These are phyloP conservation scores for Acanthamoeba triangularis DNA, from an alignment of 208 protist genomes.

Conservation along the genomic window DNA sequence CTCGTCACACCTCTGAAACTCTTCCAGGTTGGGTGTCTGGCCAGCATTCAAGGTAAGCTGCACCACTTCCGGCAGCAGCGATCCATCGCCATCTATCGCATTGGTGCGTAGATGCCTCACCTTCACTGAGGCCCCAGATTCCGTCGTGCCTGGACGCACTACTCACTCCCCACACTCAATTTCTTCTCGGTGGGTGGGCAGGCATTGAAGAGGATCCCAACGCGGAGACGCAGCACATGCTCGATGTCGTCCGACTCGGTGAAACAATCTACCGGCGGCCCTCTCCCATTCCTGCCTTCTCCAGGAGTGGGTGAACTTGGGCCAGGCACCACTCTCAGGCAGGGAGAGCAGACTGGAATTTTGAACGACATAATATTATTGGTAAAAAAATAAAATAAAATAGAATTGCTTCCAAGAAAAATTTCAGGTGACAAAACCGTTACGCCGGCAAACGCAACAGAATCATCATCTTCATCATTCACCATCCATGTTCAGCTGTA, in stretches of 20 bases:
- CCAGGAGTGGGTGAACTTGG: background rate
- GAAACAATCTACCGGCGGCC: constrained; percentile 13
- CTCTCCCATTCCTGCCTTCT: background rate
- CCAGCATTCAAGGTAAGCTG: constrained; percentile 15
- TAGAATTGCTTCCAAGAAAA: too few species aligned
- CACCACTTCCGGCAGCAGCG: background rate
- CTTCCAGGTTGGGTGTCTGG: constrained; percentile 28
- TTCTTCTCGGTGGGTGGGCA: background rate
- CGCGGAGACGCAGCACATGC: constrained; percentile 3
- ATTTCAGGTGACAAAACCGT: too few species aligned
- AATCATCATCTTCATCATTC: too few species aligned
- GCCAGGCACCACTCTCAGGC: background rate
- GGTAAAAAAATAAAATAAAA: too few species aligned
- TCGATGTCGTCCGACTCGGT: background rate
- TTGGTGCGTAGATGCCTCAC: background rate
- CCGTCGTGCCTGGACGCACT: background rate
- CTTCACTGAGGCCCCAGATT: background rate
- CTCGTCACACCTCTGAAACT: background rate
- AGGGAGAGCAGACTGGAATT: too few species aligned
- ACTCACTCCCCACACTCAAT: background rate
- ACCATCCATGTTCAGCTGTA: background rate
- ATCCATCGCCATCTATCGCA: constrained; percentile 22
- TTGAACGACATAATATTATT: too few species aligned
- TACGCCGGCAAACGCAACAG: too few species aligned
- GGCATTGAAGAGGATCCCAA: constrained; percentile 42